Evolutionary conservation across 164 flowering plant species (phyloP), one percentile per base, ranked within the genome.

Genomic region (Saururus chinensis): DNA sequence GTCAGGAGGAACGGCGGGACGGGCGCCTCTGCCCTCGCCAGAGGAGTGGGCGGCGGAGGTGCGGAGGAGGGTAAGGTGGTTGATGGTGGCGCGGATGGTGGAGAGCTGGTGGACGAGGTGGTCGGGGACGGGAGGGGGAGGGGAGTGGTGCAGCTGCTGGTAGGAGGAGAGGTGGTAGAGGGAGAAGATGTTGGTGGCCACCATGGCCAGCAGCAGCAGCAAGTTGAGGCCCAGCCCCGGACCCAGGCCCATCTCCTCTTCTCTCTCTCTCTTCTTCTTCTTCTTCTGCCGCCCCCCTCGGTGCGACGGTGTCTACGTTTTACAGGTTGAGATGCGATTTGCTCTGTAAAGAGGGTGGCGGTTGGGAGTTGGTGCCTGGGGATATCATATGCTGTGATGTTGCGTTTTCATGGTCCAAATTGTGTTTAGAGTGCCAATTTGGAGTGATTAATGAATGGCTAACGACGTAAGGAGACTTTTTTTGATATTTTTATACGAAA

Each of bases 91-190:
- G 73, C 95, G 88, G 58, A 89, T 83, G 77, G 88, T 81, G 68
- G 71, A 63, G 65, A 92, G 90, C 68, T 89, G 96, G 77, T 71
- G 85, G 70, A 84, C 54, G 68, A 89, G 92, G 75, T 89, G 85
- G 71, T 84, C 86, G 16, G 96, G 98, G 64, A 83, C 80, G 1
- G 80, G 84, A 0, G 73, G 74, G 0, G 77, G 66, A 37, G 80
- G 7, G 3, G 79, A 54, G 52, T 82, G 12, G 7, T 65, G 62
- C 57, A 77, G 68, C 72, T 76, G 68, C 53, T 77, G 84, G 71
- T 80, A 76, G 75, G 97, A 73, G 61, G 97, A 81, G 71, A 90
- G 96, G 62, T 88, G 99, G 84, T 91, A 90, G 72, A 91, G 95
- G 19, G 99, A 88, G 77, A 90, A 89, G 53, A 90, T 79, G 77